Evolutionary conservation across 2,329 filamentous ascomycete species (phyloP).

Genomic region (Aureobasidium sp.): DNA sequence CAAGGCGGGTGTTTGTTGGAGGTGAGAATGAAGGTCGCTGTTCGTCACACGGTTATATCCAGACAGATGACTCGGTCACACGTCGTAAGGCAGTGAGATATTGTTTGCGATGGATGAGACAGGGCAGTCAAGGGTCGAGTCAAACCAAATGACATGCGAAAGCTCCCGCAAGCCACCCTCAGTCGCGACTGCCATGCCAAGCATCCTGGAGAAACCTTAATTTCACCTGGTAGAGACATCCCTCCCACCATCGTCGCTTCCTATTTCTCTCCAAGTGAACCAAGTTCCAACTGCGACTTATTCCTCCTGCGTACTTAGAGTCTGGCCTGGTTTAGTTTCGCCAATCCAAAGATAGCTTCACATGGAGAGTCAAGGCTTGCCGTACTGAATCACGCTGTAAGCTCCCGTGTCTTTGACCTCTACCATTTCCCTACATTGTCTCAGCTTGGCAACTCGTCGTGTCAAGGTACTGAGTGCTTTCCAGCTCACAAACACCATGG

Average conservation of each 20-base stretch:
- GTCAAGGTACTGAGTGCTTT: neutral
- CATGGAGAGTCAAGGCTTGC: neutral
- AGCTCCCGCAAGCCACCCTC: neutral
- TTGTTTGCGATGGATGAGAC: neutral
- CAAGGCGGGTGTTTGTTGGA: neutral
- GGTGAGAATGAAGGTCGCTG: neutral
- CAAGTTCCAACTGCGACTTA: neutral
- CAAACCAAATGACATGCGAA: slow-evolving; percentile 1
- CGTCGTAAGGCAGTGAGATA: neutral
- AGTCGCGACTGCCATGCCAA: slow-evolving; percentile 1
- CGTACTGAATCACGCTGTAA: neutral
- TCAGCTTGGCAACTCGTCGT: neutral
- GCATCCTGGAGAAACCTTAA: slow-evolving; percentile 12
- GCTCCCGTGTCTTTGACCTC: neutral
- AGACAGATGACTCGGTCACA: neutral
- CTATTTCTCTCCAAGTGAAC: neutral
- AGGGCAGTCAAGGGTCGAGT: neutral
- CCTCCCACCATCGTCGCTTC: neutral
- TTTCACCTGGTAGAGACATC: neutral
- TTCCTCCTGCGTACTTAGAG: neutral
- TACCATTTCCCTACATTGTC: neutral
- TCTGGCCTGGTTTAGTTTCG: neutral
- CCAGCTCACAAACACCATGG: neutral
- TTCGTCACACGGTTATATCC: neutral
- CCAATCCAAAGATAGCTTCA: neutral